Evolutionary conservation across 2,329 filamentous ascomycete species (phyloP), one percentile per base, ranked within the genome.

Genomic region (Teratosphaeria gauchensis): DNA sequence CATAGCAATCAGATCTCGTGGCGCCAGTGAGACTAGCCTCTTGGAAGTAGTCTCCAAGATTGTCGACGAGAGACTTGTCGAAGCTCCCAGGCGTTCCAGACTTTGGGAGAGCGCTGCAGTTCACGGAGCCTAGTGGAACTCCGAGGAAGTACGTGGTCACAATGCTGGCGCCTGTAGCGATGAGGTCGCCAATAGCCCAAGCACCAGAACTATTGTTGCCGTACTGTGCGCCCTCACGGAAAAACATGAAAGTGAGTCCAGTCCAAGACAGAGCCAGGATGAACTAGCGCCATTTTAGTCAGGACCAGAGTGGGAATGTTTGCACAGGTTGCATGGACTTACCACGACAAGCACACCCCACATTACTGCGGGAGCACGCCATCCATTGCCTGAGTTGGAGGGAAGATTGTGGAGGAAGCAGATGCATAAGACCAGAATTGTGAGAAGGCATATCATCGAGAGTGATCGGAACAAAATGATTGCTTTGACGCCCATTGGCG

Each of bases 1-100:
- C 85, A 68, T 86, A 84, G 77, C 92, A 96, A 58, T 88, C 88
- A 19, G 81, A 69, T 70, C 79, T 81, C 12, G 78, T 84, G 8
- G 80, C 78, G n/a, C 82, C 82, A 52, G 83, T 86, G 42, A 48
- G 42, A 48, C n/a, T 48, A n/a, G 42, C 42, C 42, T 48, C 16
- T n/a, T 48, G 19, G 42, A 48, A 48, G 19, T 19, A 48, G 42
- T 48, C 42, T 19, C 42, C 42, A 21, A 48, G 42, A 21, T 48
- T 48, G 42, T 19, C 42, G n/a, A 48, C 7, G n/a, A 48, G 42
- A 21, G 42, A 48, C 16, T 48, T 21, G 42, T 48, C 42, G 42
- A 48, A 48, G 42, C 42, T 48, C 42, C 42, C 42, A n/a, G 42
- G 42, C n/a, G 42, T 48, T 21, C 42, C 42, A 8, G n/a, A n/a